phyloP scores from a whole-genome alignment of 2,329 filamentous ascomycete species.

The Sporothrix schenckii region DNA sequence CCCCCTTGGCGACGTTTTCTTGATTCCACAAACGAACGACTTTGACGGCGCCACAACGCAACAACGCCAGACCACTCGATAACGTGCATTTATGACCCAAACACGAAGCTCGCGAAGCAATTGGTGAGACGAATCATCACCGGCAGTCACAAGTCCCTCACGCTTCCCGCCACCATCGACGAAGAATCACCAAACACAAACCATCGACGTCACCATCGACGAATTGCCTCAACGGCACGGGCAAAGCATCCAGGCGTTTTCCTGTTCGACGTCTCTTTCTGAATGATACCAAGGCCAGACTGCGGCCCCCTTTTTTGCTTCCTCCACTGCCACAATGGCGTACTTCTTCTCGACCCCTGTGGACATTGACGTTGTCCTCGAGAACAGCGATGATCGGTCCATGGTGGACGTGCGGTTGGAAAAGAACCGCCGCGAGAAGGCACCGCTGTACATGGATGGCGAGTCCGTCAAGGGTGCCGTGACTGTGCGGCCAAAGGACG shows the following conservation, averaged over 20 bases:
- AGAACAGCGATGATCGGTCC: conserved; percentile 89
- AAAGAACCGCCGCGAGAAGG: conserved; percentile 96
- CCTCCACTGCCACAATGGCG: conserved; percentile 66
- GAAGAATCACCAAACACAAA: conserved; percentile 17
- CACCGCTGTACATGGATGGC: conserved; percentile 94
- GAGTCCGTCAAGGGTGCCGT: conserved; percentile 97
- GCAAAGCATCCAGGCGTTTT: not conserved
- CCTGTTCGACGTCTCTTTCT: not conserved
- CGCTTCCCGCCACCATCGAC: not conserved
- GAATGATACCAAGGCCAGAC: not conserved
- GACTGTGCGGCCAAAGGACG: conserved; percentile 94
- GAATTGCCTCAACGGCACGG: not conserved
- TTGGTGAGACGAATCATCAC: not conserved
- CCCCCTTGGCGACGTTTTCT: conserved; percentile 6
- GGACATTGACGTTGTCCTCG: conserved; percentile 97
- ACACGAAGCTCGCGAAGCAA: not conserved
- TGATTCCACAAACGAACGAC: conserved; percentile 16
- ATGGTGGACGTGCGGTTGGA: conserved; percentile 98
- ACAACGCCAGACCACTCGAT: not conserved
- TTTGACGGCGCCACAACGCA: not conserved
- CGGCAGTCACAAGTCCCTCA: not conserved
- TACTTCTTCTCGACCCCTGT: conserved; percentile 98
- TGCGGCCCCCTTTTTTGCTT: not conserved
- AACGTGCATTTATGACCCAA: not conserved
- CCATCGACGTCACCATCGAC: conserved; percentile 13